Conservation (phyloP, 129 eudicot genomes). For the Dittrichia graveolens region DNA sequence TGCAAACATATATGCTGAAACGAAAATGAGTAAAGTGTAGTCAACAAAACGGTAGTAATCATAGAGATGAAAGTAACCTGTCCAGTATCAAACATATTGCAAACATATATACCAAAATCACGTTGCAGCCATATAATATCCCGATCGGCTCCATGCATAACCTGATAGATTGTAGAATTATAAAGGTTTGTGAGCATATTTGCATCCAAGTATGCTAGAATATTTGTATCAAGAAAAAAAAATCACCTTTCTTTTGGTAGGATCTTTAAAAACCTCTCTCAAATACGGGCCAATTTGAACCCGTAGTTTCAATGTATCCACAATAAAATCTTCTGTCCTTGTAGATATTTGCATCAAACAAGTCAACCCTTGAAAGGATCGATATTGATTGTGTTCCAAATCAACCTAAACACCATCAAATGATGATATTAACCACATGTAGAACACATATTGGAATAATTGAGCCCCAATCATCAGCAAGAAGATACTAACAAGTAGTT, state of each 20-base stretch:
- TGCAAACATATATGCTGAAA: neutral
- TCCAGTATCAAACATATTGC: conserved; percentile 84
- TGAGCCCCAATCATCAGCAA: neutral
- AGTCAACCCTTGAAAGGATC: conserved; percentile 99
- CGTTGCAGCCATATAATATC: conserved; percentile 95
- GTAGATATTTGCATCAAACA: conserved; percentile 99
- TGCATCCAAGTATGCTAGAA: neutral
- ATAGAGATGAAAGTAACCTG: conserved; percentile 52
- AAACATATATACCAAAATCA: conserved; percentile 87
- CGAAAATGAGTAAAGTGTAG: neutral
- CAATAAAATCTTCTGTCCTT: conserved; percentile 83
- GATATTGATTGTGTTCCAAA: conserved; percentile 90
- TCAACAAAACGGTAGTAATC: neutral
- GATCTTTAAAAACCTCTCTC: conserved; percentile 87
- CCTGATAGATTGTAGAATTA: conserved; percentile 45
- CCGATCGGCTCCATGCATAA: conserved; percentile 95
- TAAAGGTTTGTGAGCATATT: neutral
- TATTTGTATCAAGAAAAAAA: conserved; percentile 5
- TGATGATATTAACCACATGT: conserved; percentile 17
- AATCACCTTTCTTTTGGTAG: conserved; percentile 74
- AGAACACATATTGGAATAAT: neutral
- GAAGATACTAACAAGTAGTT: neutral
- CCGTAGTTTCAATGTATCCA: conserved; percentile 84
- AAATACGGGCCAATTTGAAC: conserved; percentile 86
- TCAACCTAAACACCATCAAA: conserved; percentile 66